Conservation (phyloP, 2,329 filamentous ascomycete species). For the Neurospora crassa region DNA sequence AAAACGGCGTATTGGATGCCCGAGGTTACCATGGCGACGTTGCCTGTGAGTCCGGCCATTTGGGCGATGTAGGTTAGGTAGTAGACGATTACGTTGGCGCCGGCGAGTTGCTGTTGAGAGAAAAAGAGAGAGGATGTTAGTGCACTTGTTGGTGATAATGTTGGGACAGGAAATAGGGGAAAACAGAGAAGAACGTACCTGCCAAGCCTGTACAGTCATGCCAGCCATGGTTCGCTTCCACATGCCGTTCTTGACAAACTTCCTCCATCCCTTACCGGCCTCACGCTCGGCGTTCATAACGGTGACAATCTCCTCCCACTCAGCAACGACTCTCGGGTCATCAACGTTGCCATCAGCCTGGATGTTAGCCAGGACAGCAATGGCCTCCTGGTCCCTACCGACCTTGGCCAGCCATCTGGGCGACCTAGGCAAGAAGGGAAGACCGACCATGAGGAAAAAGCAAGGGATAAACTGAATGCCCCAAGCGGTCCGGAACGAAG, state of each 20-base stretch:
- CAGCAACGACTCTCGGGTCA: constrained; percentile 46
- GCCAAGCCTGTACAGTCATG: constrained; percentile 48
- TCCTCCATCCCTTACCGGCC: constrained; percentile 25
- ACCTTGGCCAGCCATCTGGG: constrained; percentile 55
- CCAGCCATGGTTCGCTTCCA: constrained; percentile 48
- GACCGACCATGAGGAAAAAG: constrained; percentile 44
- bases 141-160: background rate
- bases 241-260: constrained; percentile 39
- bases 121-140: background rate
- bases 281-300: constrained; percentile 29
- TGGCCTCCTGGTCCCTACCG: constrained; percentile 47
- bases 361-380: constrained; percentile 43
- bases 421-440: constrained; percentile 53
- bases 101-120: constrained; percentile 34
- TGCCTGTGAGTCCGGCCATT: constrained; percentile 45
- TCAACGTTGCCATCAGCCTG: constrained; percentile 45
- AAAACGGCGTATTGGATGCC: constrained; percentile 38
- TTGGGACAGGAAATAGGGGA: constrained; percentile 6
- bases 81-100: constrained; percentile 45
- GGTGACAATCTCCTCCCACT: constrained; percentile 43
- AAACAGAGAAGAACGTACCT: constrained; percentile 22
- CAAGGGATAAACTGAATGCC: constrained; percentile 54
- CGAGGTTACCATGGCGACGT: constrained; percentile 34
- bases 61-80: constrained; percentile 52
- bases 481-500: constrained; percentile 56